A percentile compares a stretch with the other conserved stretches of the same genome.
Conservation (phyloP, 345 rosid species). For the Lagerstroemia speciosa region DNA sequence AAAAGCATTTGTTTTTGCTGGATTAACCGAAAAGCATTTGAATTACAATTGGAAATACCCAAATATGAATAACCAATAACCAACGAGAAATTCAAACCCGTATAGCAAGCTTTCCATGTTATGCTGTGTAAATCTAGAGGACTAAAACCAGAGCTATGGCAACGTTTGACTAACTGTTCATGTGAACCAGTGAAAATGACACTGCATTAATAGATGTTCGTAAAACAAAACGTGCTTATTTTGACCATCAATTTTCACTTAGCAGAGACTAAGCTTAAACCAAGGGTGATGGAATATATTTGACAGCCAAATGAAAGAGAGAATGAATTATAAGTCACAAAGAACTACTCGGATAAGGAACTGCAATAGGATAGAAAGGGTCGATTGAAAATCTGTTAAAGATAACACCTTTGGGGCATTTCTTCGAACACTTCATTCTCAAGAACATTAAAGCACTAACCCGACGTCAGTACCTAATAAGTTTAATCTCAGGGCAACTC, state of each 20-base stretch:
- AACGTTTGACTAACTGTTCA: background rate
- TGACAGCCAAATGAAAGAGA: background rate
- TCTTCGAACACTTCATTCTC: background rate
- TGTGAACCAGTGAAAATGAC: background rate
- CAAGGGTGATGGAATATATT: background rate
- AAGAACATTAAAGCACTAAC: background rate
- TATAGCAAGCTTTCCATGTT: background rate
- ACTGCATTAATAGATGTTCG: background rate
- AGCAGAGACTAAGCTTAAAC: background rate
- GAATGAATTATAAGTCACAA: background rate
- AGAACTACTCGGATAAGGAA: background rate
- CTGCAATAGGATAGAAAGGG: background rate
- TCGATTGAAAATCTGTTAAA: background rate
- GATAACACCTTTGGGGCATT: background rate
- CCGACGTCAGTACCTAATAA: background rate
- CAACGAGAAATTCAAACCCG: background rate
- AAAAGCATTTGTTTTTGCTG: background rate
- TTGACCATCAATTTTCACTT: background rate
- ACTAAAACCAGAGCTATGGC: background rate
- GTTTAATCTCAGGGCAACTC: background rate
- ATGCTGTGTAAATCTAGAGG: background rate
- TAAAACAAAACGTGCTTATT: background rate
- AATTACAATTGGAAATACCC: background rate
- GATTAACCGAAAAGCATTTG: background rate
- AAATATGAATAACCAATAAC: background rate